phyloP scores from a whole-genome alignment of 2,329 filamentous ascomycete genomes.

The Beauveria sp. region DNA sequence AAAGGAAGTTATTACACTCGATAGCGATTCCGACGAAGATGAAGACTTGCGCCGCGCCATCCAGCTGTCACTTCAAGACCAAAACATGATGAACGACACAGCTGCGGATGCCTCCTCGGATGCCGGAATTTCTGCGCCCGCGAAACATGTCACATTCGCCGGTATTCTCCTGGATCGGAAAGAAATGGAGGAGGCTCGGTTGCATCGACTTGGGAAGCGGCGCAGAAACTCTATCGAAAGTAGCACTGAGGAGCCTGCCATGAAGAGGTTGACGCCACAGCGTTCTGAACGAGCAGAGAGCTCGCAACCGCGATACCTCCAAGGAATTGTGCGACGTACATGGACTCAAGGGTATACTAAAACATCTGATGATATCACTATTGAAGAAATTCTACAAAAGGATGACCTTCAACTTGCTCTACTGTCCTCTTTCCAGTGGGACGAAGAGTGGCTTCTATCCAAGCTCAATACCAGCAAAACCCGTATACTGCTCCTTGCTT shows the following conservation, averaged over 20 bases:
- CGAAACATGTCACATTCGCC: constrained; percentile 20
- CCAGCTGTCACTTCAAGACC: constrained; percentile 43
- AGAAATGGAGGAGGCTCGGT: constrained; percentile 77
- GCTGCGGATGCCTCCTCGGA: not conserved
- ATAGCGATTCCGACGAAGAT: constrained; percentile 41
- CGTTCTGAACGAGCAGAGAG: no score
- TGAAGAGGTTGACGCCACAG: not conserved
- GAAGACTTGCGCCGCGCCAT: constrained; percentile 55
- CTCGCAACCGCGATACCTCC: constrained; percentile 32
- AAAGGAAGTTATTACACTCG: constrained; percentile 20
- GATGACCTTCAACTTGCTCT: constrained; percentile 66
- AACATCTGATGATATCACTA: constrained; percentile 65
- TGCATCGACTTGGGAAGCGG: constrained; percentile 60
- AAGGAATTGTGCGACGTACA: constrained; percentile 73
- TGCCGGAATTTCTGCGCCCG: not conserved
- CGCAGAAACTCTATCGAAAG: constrained; percentile 16
- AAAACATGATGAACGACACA: constrained; percentile 8
- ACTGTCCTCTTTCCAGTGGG: constrained; percentile 81
- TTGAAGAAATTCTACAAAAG: constrained; percentile 79
- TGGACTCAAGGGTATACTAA: constrained; percentile 60
- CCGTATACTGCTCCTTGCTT: constrained; percentile 54
- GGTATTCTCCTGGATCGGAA: constrained; percentile 61
- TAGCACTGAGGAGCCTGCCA: not conserved
- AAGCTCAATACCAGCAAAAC: constrained; percentile 59
- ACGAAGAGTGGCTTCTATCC: constrained; percentile 68